Evolutionary conservation across 1,139 yeast species (phyloP).

Genomic region (Pneumocystis carinii): DNA sequence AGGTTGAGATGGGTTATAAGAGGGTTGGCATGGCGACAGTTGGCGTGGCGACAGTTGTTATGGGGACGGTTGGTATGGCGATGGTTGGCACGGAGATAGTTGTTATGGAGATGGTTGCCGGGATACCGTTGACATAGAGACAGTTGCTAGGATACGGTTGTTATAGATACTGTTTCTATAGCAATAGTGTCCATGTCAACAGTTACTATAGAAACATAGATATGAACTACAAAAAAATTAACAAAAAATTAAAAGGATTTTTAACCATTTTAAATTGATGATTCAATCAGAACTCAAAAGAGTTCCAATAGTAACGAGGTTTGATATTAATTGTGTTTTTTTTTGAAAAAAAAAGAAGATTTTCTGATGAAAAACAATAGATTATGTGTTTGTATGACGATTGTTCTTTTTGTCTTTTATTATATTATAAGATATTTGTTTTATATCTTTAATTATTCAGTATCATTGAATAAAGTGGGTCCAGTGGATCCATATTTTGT

Average conservation of each 20-base stretch:
- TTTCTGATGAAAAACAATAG: constrained; percentile 3
- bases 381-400: constrained; percentile 1
- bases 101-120: no score
- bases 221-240: no score
- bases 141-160: no score
- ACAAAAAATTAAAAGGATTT: no score
- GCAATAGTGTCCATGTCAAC: no score
- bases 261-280: not conserved
- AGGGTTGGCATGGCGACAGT: not conserved
- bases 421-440: constrained; percentile 3
- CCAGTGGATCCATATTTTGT: constrained; percentile 28
- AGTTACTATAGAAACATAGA: no score
- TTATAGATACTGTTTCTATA: no score
- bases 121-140: no score
- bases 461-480: not conserved
- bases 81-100: no score
- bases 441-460: not conserved
- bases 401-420: constrained; percentile 4
- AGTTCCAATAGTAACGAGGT: not conserved
- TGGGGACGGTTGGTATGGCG: no score
- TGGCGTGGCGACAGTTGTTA: no score
- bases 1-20: no score
- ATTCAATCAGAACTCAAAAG: not conserved
- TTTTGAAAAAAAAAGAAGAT: not conserved
- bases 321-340: not conserved